A percentile compares a stretch with the other conserved stretches of the same genome.
These are phyloP conservation scores for Hypoxylon sp. DNA, from an alignment of 2,329 filamentous ascomycete genomes.

Conservation along the genomic window DNA sequence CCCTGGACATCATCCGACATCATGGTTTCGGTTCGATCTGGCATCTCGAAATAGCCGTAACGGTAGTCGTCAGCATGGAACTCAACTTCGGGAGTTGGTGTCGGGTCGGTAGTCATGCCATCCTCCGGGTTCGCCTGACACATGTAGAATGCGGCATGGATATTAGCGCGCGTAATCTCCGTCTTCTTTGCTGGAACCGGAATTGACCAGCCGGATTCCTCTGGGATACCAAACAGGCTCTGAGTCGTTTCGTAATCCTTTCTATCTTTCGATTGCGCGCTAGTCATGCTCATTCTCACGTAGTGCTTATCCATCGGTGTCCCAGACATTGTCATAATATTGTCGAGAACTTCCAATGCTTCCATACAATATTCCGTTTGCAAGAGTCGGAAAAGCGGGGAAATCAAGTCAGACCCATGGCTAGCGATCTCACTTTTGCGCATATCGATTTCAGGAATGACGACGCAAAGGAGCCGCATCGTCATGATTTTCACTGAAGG, in stretches of 20 bases:
- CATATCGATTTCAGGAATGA: slow-evolving; percentile 95
- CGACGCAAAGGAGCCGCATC: slow-evolving; percentile 87
- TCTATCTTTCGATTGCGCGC: slow-evolving; percentile 84
- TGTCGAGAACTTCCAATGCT: slow-evolving; percentile 90
- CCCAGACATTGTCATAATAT: slow-evolving; percentile 94
- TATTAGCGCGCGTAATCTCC: slow-evolving; percentile 87
- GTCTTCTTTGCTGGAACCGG: slow-evolving; percentile 93
- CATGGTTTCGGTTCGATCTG: slow-evolving; percentile 89
- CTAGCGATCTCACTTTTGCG: slow-evolving; percentile 88
- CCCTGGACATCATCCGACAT: slow-evolving; percentile 85
- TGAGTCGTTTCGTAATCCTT: slow-evolving; percentile 97
- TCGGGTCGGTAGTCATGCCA: slow-evolving; percentile 70
- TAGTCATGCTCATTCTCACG: slow-evolving; percentile 97
- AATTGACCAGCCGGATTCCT: slow-evolving; percentile 96
- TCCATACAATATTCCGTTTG: slow-evolving; percentile 96
- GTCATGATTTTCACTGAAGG: slow-evolving; percentile 94
- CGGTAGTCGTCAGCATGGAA: slow-evolving; percentile 93
- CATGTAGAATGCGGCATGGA: slow-evolving; percentile 96
- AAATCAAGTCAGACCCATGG: slow-evolving; percentile 95
- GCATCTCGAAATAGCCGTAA: slow-evolving; percentile 81
- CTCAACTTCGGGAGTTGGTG: slow-evolving; percentile 87
- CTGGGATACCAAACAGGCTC: slow-evolving; percentile 95
- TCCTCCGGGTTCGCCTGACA: slow-evolving; percentile 79
- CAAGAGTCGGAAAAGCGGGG: slow-evolving; percentile 87
- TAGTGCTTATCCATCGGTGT: slow-evolving; percentile 95